Conservation (phyloP, 2,329 filamentous ascomycete species). For the Trichoderma gracile region DNA sequence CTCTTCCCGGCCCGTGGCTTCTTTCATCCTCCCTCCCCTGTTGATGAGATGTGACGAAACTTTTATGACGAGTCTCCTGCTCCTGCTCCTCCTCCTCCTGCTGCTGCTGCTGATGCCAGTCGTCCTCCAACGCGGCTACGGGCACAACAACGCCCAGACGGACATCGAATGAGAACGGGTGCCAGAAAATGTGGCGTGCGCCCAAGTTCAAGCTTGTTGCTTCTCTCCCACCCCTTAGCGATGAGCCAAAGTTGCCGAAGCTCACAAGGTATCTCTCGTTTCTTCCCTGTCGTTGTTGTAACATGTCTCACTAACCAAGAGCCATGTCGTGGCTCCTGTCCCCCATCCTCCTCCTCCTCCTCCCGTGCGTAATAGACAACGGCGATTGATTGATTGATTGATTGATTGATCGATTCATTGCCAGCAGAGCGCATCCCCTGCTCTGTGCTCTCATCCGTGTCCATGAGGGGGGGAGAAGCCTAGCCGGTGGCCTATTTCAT, state of each 20-base stretch:
- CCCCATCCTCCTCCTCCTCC: too few relatives aligned
- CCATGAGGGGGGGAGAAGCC: neutral
- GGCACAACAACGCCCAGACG: neutral
- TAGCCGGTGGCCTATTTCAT: neutral
- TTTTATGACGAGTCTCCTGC: slow-evolving; percentile 13
- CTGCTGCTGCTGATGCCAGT: neutral
- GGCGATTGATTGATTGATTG: neutral
- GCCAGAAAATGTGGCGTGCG: neutral
- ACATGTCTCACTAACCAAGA: slow-evolving; percentile 11
- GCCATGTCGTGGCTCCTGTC: slow-evolving; percentile 4
- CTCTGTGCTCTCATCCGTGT: slow-evolving; percentile 10
- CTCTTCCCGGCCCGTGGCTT: slow-evolving; percentile 13
- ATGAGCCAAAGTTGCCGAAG: neutral
- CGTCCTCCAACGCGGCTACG: slow-evolving; percentile 2
- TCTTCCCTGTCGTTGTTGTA: slow-evolving; percentile 4
- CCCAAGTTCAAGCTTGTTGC: neutral
- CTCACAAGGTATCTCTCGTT: neutral
- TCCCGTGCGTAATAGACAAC: neutral
- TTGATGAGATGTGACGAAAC: slow-evolving; percentile 22
- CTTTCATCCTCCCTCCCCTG: neutral
- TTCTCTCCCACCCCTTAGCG: too few relatives aligned
- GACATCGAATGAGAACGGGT: neutral
- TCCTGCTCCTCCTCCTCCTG: too few relatives aligned
- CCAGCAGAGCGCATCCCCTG: slow-evolving; percentile 15
- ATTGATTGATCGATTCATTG: neutral